A percentile compares a stretch with the other conserved stretches of the same genome.
Conservation (phyloP, 768 basidiomycete genomes). For the Pleurotus cornucopiae region DNA sequence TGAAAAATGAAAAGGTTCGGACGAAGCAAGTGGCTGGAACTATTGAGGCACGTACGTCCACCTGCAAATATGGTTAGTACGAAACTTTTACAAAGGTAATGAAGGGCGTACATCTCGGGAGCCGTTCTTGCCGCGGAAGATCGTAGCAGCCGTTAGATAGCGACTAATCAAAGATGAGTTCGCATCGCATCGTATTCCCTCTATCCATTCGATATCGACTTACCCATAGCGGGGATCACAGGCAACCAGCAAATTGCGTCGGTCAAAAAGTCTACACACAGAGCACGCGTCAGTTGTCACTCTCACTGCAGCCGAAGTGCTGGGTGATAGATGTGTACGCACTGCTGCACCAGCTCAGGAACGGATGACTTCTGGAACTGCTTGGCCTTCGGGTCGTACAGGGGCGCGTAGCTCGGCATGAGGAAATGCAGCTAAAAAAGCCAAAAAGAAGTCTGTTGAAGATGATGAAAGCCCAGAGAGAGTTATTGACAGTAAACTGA, state of each 20-base stretch:
- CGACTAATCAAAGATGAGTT: conserved; percentile 40
- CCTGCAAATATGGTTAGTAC: conserved; percentile 35
- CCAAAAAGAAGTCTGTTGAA: conserved; percentile 1
- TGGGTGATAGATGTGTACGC: conserved; percentile 17
- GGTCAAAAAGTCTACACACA: conserved; percentile 64
- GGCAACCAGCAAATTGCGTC: conserved; percentile 76
- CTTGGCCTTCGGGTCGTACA: conserved; percentile 62
- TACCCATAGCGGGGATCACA: conserved; percentile 78
- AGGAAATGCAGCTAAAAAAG: conserved; percentile 86
- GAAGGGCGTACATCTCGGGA: conserved; percentile 67
- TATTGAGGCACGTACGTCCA: conserved; percentile 39
- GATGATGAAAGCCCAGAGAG: conserved; percentile 9
- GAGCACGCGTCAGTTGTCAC: neutral
- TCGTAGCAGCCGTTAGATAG: conserved; percentile 83
- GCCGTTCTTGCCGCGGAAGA: conserved; percentile 80
- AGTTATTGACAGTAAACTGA: conserved; percentile 26
- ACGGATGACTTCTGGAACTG: conserved; percentile 60
- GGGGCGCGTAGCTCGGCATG: conserved; percentile 91
- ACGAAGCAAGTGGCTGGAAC: conserved; percentile 7
- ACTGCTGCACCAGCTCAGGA: conserved; percentile 73
- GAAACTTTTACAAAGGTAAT: conserved; percentile 13
- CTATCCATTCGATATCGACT: conserved; percentile 13
- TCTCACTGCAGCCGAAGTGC: neutral
- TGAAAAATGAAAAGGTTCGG: conserved; percentile 11
- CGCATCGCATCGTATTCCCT: neutral